A percentile compares a stretch with the other conserved stretches of the same genome.
Conservation (phyloP, 345 rosid species). For the Linum lewisii region DNA sequence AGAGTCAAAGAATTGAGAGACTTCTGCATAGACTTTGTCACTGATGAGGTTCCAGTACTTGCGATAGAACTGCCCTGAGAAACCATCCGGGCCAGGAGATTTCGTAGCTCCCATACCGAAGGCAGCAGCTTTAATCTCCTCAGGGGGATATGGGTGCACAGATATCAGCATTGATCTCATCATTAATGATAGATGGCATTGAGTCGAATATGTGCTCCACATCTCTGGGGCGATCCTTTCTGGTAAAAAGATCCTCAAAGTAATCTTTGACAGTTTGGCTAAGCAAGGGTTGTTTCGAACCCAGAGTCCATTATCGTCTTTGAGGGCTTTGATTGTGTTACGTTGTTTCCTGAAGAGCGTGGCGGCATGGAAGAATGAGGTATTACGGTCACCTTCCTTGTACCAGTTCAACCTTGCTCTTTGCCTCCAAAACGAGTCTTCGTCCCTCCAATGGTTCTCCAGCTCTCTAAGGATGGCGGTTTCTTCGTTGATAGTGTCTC, state of each 20-base stretch:
- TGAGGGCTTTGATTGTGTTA: no score
- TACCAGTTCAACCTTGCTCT: not conserved
- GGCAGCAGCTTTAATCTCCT: not conserved
- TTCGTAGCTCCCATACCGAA: not conserved
- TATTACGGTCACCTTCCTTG: not conserved
- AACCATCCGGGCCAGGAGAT: not conserved
- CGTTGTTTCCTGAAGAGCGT: no score
- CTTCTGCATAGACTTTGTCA: not conserved
- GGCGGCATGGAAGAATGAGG: not conserved
- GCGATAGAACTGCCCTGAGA: no score
- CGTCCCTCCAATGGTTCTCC: not conserved
- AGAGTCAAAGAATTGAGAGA: not conserved
- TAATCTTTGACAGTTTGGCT: not conserved
- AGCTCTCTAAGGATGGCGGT: not conserved
- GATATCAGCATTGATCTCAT: not conserved
- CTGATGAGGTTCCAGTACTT: not conserved
- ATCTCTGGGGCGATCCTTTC: not conserved
- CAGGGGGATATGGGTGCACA: no score
- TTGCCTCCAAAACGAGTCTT: not conserved
- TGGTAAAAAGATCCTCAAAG: not conserved
- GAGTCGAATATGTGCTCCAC: not conserved
- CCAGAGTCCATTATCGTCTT: not conserved
- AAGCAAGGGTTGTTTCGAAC: not conserved
- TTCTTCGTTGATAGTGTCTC: not conserved
- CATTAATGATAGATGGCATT: not conserved